Conservation (phyloP, 1,284 basidiomycete species). For the Gymnopus androsaceus region DNA sequence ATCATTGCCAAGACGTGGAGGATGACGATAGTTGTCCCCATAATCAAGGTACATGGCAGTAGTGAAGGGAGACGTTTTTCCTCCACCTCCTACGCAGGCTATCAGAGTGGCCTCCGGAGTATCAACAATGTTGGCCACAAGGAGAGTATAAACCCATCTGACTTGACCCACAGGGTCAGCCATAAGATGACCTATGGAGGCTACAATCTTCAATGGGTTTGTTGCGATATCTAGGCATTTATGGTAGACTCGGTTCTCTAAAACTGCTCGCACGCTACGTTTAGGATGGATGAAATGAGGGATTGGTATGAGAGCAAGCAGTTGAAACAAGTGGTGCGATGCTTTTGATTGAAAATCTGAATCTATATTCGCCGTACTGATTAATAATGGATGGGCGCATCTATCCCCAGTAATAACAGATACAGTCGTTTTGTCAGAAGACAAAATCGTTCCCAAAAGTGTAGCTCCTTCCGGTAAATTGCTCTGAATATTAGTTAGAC, state of each 20-base stretch:
- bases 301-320: constrained; percentile 32
- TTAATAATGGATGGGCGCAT: constrained; percentile 33
- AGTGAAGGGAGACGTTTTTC: constrained; percentile 30
- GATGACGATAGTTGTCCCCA: constrained; percentile 28
- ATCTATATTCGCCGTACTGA: constrained; percentile 35
- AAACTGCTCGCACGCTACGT: constrained; percentile 22
- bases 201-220: constrained; percentile 31
- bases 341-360: constrained; percentile 32
- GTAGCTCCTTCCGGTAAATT: constrained; percentile 31
- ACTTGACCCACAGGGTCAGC: constrained; percentile 24
- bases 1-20: constrained; percentile 17
- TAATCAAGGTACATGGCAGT: constrained; percentile 27
- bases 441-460: constrained; percentile 30
- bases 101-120: constrained; percentile 29
- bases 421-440: constrained; percentile 36
- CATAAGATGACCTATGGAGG: constrained; percentile 28
- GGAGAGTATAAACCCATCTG: constrained; percentile 20
- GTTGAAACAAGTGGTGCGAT: constrained; percentile 30
- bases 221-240: constrained; percentile 31
- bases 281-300: constrained; percentile 26
- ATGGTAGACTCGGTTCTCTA: constrained; percentile 30
- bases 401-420: constrained; percentile 32
- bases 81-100: constrained; percentile 23
- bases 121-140: constrained; percentile 30
- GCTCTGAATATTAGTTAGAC: constrained; percentile 10